Evolutionary conservation across 2,329 filamentous ascomycete species (phyloP).

Genomic region (Verticillium zaregamsianum): DNA sequence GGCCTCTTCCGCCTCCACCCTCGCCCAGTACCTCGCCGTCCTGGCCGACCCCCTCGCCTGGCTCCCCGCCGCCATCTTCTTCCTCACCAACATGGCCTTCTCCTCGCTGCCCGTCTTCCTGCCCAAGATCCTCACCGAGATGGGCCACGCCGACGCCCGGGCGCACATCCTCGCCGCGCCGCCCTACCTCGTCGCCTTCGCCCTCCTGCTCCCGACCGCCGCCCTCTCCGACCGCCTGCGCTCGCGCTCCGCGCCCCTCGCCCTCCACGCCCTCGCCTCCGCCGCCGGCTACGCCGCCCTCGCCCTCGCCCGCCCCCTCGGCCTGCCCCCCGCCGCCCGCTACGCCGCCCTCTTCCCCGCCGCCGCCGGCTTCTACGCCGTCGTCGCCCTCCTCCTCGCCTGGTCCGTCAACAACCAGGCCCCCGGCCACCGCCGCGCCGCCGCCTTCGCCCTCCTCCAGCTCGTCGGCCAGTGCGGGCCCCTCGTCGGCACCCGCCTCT

Average conservation of each 20-base stretch:
- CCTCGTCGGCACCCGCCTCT: slow-evolving; percentile 62
- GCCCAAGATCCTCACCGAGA: slow-evolving; percentile 70
- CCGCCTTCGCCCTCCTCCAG: slow-evolving; percentile 77
- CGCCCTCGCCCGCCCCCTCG: slow-evolving; percentile 47
- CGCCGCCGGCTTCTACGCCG: slow-evolving; percentile 74
- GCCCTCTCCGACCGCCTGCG: slow-evolving; percentile 64
- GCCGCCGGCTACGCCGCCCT: slow-evolving; percentile 56
- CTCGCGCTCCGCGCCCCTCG: slow-evolving; percentile 61
- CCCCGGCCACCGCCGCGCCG: slow-evolving; percentile 64
- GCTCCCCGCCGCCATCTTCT: slow-evolving; percentile 78
- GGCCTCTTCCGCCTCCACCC: background rate
- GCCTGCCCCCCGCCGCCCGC: slow-evolving; percentile 44
- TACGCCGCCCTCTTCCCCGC: slow-evolving; percentile 79
- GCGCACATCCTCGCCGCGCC: slow-evolving; percentile 78
- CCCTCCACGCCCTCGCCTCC: slow-evolving; percentile 65
- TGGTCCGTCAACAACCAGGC: slow-evolving; percentile 88
- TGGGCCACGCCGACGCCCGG: slow-evolving; percentile 66
- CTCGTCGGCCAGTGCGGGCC: slow-evolving; percentile 78
- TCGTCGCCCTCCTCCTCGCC: slow-evolving; percentile 78
- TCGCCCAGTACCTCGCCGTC: slow-evolving; percentile 34
- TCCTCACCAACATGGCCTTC: slow-evolving; percentile 80
- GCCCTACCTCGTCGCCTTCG: slow-evolving; percentile 74
- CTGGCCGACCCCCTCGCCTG: slow-evolving; percentile 66
- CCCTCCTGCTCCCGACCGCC: slow-evolving; percentile 67
- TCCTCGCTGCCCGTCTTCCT: slow-evolving; percentile 84